Percentiles rank a stretch among this genome's conserved stretches.
Conservation (phyloP, 1,284 basidiomycete genomes). For the Fomitiporia mediterranea region DNA sequence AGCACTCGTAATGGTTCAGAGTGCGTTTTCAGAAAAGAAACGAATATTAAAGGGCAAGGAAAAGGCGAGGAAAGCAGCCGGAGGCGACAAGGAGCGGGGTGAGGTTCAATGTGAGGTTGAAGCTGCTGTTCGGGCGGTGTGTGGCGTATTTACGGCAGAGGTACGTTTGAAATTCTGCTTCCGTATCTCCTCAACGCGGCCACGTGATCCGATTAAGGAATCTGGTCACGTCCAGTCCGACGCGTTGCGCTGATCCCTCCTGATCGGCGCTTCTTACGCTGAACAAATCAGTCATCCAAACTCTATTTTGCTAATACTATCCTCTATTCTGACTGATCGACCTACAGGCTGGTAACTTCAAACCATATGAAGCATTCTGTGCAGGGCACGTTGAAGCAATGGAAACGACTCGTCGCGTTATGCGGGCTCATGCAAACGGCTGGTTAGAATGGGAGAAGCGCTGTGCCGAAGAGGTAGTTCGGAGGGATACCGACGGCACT, state of each 20-base stretch:
- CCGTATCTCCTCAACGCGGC: not conserved
- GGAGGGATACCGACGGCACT: not conserved
- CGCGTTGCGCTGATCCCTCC: not conserved
- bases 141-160: conserved; percentile 13
- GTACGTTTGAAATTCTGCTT: conserved; percentile 4
- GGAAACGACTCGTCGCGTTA: conserved; percentile 62
- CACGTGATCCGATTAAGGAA: not conserved
- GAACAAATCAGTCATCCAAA: not conserved
- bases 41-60: not conserved
- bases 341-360: conserved; percentile 66
- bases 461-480: conserved; percentile 34
- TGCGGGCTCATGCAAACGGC: conserved; percentile 56
- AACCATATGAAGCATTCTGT: conserved; percentile 80
- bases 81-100: not conserved
- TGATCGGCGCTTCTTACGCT: not conserved
- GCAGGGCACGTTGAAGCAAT: conserved; percentile 78
- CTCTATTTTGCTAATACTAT: not conserved
- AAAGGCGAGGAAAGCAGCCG: not conserved
- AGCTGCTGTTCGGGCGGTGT: conserved; percentile 15
- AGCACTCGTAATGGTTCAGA: not conserved
- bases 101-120: conserved; percentile 12
- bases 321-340: not conserved
- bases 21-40: not conserved
- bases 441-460: conserved; percentile 81
- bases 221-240: not conserved